Evolutionary conservation across 148 eudicot genomes (phyloP), one percentile per base, ranked within the genome.

Genomic region (Cornus florida): DNA sequence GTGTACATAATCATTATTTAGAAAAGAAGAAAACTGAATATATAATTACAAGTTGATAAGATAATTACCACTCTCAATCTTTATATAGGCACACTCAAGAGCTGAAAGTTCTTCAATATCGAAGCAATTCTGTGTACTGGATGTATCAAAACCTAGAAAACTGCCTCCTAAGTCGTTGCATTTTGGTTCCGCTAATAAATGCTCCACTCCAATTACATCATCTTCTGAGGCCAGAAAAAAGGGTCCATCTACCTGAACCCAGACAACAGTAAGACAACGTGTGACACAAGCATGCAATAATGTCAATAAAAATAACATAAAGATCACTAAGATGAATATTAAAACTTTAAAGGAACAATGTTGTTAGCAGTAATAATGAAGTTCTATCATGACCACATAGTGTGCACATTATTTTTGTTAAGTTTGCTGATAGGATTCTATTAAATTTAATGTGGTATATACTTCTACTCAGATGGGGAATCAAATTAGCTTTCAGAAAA

Each of bases 241-340:
- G 19, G 84, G 72, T 62, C 84, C 80, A 43, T 81, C 80, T 67
- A 71, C 76, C 67, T 43, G 72, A 76, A 77, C 76, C 80, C 77
- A 77, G 19, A 53, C 56, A 75, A 72, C 71, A 81, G 31, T 8
- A 75, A 74, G 57, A 12, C 57, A 71, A 35, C 46, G 53, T 11
- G 71, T 62, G 22, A 69, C 38, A 43, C 53, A 39, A 59, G 72
- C 57, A 80, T 16, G 10, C 41, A 19, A 20, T 39, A n/a, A 10
- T n/a, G 5, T 22, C 28, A n/a, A 39, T 16, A 23, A 16, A 9
- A 24, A 41, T 23, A 41, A 75, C 20, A 62, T 7, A 11, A 41
- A 41, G 13, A 28, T 22, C 0, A 32, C 66, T 60, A 38, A n/a
- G 20, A 39, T 11, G 22, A 7, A 78, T 23, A 62, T 6, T n/a